These are phyloP conservation scores for Acorus gramineus DNA, from an alignment of 106 monocot genomes.

Conservation along the genomic window DNA sequence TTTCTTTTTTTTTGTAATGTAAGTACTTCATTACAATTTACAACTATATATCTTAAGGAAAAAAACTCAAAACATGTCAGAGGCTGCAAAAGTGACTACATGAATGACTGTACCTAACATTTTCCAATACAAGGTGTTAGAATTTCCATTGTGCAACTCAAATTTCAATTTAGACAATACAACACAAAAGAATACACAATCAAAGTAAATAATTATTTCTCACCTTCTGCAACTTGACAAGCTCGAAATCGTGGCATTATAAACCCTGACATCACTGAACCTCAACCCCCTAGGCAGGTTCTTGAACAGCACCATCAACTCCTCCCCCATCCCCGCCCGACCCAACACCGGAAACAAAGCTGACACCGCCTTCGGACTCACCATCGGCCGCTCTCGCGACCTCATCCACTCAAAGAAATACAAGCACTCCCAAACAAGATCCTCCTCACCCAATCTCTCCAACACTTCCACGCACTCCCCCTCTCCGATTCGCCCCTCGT, in stretches of 20 bases:
- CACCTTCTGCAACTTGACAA: slow-evolving; percentile 60
- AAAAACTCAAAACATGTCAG: too few relatives aligned
- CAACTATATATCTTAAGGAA: too few relatives aligned
- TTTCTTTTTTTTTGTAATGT: too few relatives aligned
- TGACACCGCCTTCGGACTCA: slow-evolving; percentile 43
- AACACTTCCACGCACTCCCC: slow-evolving; percentile 75
- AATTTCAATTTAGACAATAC: not conserved
- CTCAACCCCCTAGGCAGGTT: slow-evolving; percentile 46
- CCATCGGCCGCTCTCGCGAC: slow-evolving; percentile 42
- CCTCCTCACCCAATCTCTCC: slow-evolving; percentile 51
- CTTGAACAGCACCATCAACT: slow-evolving; percentile 54
- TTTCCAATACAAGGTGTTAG: slow-evolving; percentile 1
- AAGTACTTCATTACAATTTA: too few relatives aligned
- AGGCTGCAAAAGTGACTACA: too few relatives aligned
- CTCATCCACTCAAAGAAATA: slow-evolving; percentile 89
- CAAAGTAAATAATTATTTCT: not conserved
- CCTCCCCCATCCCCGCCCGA: slow-evolving; percentile 51
- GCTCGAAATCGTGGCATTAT: slow-evolving; percentile 72
- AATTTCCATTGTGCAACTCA: not conserved
- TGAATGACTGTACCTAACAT: too few relatives aligned
- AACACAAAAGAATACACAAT: not conserved
- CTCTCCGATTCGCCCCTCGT: slow-evolving; percentile 38
- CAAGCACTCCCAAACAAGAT: slow-evolving; percentile 33
- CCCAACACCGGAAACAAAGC: slow-evolving; percentile 56
- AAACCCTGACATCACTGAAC: slow-evolving; percentile 65